These are phyloP conservation scores for Vickermania ingenoplastis DNA, from an alignment of 208 protist genomes.

Conservation along the genomic window DNA sequence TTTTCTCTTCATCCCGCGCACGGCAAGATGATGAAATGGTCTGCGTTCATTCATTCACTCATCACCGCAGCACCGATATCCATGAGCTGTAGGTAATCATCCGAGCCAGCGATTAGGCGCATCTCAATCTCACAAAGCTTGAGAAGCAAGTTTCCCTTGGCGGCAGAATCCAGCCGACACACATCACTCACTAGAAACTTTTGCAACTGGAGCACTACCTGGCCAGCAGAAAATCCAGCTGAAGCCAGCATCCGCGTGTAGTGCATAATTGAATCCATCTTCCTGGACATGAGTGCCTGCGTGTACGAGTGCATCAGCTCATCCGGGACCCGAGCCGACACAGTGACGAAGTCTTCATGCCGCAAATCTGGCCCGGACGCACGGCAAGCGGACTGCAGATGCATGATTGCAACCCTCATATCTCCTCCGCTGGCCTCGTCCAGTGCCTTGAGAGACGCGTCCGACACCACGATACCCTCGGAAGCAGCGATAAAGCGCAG, in stretches of 20 bases:
- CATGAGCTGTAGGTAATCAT: conserved; percentile 83
- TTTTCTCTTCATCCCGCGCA: too few species aligned
- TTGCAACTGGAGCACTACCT: conserved; percentile 76
- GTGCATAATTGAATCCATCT: conserved; percentile 45
- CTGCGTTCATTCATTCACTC: conserved; percentile 8
- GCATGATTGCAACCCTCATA: conserved; percentile 95
- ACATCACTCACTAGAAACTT: conserved; percentile 33
- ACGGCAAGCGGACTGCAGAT: conserved; percentile 89
- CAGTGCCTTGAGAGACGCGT: conserved; percentile 61
- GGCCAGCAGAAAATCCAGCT: conserved; percentile 60
- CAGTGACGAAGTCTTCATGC: conserved; percentile 71
- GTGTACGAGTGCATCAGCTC: conserved; percentile 41
- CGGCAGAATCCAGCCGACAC: conserved; percentile 54
- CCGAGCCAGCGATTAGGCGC: conserved; percentile 62
- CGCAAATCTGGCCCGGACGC: conserved; percentile 67
- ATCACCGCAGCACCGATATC: conserved; percentile 42
- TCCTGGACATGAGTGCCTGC: conserved; percentile 33
- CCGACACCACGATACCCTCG: conserved; percentile 79
- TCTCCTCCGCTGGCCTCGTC: conserved; percentile 91
- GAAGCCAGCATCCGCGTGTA: conserved; percentile 46
- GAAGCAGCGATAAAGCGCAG: conserved; percentile 78
- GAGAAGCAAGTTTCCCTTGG: conserved; percentile 42
- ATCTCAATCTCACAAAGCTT: conserved; percentile 79
- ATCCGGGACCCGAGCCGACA: conserved; percentile 78
- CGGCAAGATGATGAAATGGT: too few species aligned